These are phyloP conservation scores for Puccinia coronata DNA, from an alignment of 1,284 basidiomycete species.

Conservation along the genomic window DNA sequence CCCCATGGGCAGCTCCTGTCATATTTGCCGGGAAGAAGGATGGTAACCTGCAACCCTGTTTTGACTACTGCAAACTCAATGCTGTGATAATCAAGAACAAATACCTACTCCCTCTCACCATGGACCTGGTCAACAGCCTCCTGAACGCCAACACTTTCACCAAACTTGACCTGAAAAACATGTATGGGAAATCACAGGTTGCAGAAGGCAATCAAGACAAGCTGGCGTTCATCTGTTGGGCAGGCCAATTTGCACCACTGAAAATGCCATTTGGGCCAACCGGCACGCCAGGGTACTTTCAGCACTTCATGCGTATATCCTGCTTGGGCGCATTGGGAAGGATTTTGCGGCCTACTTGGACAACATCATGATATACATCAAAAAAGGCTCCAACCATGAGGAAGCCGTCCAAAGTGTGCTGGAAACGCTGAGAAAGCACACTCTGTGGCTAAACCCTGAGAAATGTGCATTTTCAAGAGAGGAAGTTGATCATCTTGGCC, in stretches of 20 bases:
- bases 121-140: neutral
- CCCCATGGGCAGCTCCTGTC: conserved; percentile 3
- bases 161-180: neutral
- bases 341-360: no score
- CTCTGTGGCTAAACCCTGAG: no score
- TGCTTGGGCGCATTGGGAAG: no score
- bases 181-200: neutral
- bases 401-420: neutral
- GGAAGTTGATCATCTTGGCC: no score
- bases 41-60: neutral
- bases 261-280: no score
- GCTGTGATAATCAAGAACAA: neutral
- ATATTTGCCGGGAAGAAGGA: no score
- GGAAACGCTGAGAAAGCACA: neutral
- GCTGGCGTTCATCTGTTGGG: neutral
- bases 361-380: no score
- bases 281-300: no score
- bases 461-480: neutral
- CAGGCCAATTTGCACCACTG: no score
- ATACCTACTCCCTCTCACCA: neutral
- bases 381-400: no score
- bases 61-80: conserved; percentile 11
- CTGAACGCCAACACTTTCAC: conserved; percentile 2
- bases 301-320: neutral
- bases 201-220: neutral